phyloP scores from a whole-genome alignment of 495 filamentous ascomycete species.

The Saxispiralis lemnorum region DNA sequence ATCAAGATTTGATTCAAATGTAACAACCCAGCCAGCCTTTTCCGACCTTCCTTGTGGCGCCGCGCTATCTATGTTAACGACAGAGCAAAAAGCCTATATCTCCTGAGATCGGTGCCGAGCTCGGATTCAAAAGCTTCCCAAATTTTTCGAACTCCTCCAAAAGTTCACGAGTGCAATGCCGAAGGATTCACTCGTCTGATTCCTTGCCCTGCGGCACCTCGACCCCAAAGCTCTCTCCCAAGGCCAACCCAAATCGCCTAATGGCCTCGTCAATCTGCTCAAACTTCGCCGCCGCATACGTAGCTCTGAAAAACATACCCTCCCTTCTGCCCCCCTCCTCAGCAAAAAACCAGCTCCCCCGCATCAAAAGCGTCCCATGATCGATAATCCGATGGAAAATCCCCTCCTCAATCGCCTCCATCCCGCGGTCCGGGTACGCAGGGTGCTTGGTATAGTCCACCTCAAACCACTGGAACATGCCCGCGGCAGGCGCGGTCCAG shows the following conservation, averaged over 20 bases:
- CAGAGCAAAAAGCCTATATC: no score
- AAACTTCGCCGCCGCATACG: slow-evolving; percentile 62
- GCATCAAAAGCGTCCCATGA: slow-evolving; percentile 54
- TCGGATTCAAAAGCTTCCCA: no score
- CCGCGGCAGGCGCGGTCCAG: slow-evolving; percentile 72
- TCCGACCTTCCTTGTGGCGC: no score
- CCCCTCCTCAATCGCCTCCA: slow-evolving; percentile 62
- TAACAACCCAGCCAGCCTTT: no score
- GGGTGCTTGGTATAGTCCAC: slow-evolving; percentile 65
- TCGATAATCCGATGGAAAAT: slow-evolving; percentile 60
- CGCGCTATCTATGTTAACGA: no score
- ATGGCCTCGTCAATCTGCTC: slow-evolving; percentile 68
- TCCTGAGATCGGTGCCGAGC: no score
- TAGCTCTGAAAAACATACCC: slow-evolving; percentile 73
- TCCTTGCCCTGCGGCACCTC: not conserved
- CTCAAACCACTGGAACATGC: slow-evolving; percentile 94
- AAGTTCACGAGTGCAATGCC: no score
- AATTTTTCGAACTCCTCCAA: no score
- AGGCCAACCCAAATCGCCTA: slow-evolving; percentile 49
- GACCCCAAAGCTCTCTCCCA: slow-evolving; percentile 46
- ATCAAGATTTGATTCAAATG: no score
- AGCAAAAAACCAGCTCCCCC: slow-evolving; percentile 79
- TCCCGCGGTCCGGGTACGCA: slow-evolving; percentile 25
- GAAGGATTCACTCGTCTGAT: no score
- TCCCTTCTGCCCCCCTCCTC: slow-evolving; percentile 30